Base-by-base conservation (phyloP, 805 yeast species). In the Millerozyma acaciae region DNA sequence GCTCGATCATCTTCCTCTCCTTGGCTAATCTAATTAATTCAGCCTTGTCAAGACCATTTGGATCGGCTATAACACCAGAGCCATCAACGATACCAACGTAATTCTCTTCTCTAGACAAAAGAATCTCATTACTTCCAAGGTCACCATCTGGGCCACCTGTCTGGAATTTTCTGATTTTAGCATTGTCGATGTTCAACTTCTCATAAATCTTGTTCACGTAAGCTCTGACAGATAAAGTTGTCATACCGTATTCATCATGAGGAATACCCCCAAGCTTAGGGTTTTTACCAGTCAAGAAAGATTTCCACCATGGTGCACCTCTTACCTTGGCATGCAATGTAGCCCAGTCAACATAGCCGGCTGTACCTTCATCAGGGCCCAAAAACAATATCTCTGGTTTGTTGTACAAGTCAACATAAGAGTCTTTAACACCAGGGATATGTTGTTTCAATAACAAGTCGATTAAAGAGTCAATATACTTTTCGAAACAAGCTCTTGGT, bases 61-160 rank as follows among this genome's bases (percentile, higher is more conserved):
- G 94, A 68, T 90, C 98, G 43, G 83, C 88, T 35, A 93, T 63
- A 13, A 88, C 96, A 58, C 98, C 98, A 4, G 95, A 83, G 15
- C 98, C 98, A 60, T 90, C 98, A 31, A 90, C 93, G 31, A 90
- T 62, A 34, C 86, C 95, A 45, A 88, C 82, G 55, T 93, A 93
- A 30, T 66, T 72, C 65, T 90, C 98, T 39, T 79, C 76, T 33
- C 81, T 70, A 2, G 97, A 87, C 39, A 90, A 73, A 46, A 86
- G 70, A 50, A 90, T 93, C 66, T 90, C 98, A 59, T 90, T 93
- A 16, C 95, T 84, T 19, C 98, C 98, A 47, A 90, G 71, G 62
- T 90, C 98, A 53, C 98, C 98, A 61, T 93, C 97, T 44, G 97
- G 97, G 28, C 98, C 98, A 64, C 97, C 98, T 35, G 97, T 93